These are phyloP conservation scores for Fomitopsis pulvina DNA, from an alignment of 768 basidiomycete species.

Conservation along the genomic window DNA sequence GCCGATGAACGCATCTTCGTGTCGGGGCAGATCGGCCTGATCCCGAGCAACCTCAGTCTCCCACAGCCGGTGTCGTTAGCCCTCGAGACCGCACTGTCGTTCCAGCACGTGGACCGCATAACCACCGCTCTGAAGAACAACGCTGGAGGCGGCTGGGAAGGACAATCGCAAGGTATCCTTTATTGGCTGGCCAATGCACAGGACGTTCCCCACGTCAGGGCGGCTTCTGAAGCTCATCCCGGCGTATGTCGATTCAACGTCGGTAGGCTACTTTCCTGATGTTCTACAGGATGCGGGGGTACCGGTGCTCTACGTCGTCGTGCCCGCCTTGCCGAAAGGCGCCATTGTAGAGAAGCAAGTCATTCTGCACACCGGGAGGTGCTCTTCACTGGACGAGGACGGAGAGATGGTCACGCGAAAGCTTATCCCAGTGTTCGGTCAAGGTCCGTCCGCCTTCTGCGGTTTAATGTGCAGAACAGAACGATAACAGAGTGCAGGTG, in stretches of 20 bases:
- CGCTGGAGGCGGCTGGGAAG: slow-evolving; percentile 52
- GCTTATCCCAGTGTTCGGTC: slow-evolving; percentile 30
- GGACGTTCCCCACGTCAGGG: slow-evolving; percentile 35
- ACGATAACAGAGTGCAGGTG: neutral
- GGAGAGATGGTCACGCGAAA: slow-evolving; percentile 33
- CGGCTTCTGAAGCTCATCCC: slow-evolving; percentile 27
- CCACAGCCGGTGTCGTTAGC: slow-evolving; percentile 53
- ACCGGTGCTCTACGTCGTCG: slow-evolving; percentile 51
- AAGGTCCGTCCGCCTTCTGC: slow-evolving; percentile 28
- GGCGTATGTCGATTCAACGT: slow-evolving; percentile 9
- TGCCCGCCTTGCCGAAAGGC: slow-evolving; percentile 62
- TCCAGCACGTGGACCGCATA: slow-evolving; percentile 77
- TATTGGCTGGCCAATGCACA: slow-evolving; percentile 57
- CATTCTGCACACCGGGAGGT: slow-evolving; percentile 60
- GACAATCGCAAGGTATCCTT: slow-evolving; percentile 55
- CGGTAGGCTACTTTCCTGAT: neutral
- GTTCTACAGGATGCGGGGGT: slow-evolving; percentile 15
- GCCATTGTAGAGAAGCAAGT: slow-evolving; percentile 77
- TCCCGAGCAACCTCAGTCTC: slow-evolving; percentile 66
- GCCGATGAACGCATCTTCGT: slow-evolving; percentile 73
- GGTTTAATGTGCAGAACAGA: neutral
- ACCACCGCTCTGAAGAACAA: slow-evolving; percentile 48
- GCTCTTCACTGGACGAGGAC: slow-evolving; percentile 38
- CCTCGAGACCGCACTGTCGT: slow-evolving; percentile 62
- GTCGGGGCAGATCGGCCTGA: slow-evolving; percentile 92